These are phyloP conservation scores for Setaria viridis DNA, from an alignment of 202 grass and related monocot genomes.

Conservation along the genomic window DNA sequence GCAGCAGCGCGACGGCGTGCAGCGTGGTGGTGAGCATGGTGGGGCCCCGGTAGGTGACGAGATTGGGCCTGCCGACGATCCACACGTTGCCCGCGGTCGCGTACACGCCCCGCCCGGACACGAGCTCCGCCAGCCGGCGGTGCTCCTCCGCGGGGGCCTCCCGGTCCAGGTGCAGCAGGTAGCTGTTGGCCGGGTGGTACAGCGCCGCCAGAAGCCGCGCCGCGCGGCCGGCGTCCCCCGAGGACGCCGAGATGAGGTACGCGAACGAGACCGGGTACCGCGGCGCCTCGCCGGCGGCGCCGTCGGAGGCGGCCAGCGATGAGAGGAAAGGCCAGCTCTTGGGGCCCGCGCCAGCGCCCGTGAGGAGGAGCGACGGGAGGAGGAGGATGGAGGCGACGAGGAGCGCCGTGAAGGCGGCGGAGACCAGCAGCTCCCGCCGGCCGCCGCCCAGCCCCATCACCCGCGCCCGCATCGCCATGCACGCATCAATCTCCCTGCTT, in stretches of 20 bases:
- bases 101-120: slow-evolving; percentile 62
- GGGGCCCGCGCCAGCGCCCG: slow-evolving; percentile 23
- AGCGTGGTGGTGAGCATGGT: slow-evolving; percentile 98
- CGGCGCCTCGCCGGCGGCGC: not conserved
- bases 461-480: slow-evolving; percentile 42
- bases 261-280: slow-evolving; percentile 82
- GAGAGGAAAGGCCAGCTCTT: slow-evolving; percentile 27
- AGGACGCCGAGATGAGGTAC: slow-evolving; percentile 87
- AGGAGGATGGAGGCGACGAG: slow-evolving; percentile 79
- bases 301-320: not conserved
- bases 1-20: slow-evolving; percentile 84
- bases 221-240: slow-evolving; percentile 67
- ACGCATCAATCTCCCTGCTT: slow-evolving; percentile 19
- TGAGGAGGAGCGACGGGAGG: slow-evolving; percentile 69
- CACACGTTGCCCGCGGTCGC: slow-evolving; percentile 74
- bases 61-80: slow-evolving; percentile 77
- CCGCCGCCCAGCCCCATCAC: slow-evolving; percentile 35
- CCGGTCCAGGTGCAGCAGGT: slow-evolving; percentile 89
- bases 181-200: slow-evolving; percentile 93
- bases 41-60: slow-evolving; percentile 90
- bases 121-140: slow-evolving; percentile 57
- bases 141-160: slow-evolving; percentile 74
- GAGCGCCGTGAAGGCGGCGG: slow-evolving; percentile 57
- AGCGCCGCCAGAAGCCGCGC: slow-evolving; percentile 72
- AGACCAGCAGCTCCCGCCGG: slow-evolving; percentile 63